Conservation (phyloP, 2,329 filamentous ascomycete genomes). For the Aulographum hederae region DNA sequence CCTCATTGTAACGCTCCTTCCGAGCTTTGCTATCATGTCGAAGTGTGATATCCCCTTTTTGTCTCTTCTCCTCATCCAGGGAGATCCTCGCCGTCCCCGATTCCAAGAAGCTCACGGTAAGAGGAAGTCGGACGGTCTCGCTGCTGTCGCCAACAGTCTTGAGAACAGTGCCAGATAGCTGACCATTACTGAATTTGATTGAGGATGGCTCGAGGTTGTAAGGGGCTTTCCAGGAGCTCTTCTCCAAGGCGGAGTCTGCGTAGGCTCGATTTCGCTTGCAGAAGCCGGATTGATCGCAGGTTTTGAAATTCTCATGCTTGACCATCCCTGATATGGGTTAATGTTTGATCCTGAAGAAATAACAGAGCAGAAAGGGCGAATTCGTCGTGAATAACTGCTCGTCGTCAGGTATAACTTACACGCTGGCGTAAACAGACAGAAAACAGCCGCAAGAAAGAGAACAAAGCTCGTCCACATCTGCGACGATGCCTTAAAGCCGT, state of each 20-base stretch:
- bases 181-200: constrained; percentile 58
- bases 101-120: constrained; percentile 76
- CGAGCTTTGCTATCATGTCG: constrained; percentile 66
- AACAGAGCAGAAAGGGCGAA: background rate
- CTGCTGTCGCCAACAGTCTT: constrained; percentile 52
- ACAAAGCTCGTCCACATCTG: constrained; percentile 8
- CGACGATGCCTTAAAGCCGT: too few species aligned
- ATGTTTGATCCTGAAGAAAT: too few species aligned
- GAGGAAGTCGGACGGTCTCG: constrained; percentile 59
- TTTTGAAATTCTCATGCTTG: constrained; percentile 96
- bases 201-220: constrained; percentile 60
- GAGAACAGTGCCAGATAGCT: constrained; percentile 61
- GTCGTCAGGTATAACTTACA: too few species aligned
- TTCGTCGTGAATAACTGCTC: too few species aligned
- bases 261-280: constrained; percentile 87
- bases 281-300: constrained; percentile 87
- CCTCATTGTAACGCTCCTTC: constrained; percentile 92
- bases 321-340: constrained; percentile 43
- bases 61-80: constrained; percentile 78
- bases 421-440: constrained; percentile 16
- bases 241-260: constrained; percentile 56
- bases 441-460: constrained; percentile 12
- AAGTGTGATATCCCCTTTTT: constrained; percentile 75
- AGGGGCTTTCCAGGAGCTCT: constrained; percentile 56
- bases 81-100: constrained; percentile 76